A percentile compares a stretch with the other conserved stretches of the same genome.
Conservation (phyloP, 805 yeast species). For the Candida sanyiensis region DNA sequence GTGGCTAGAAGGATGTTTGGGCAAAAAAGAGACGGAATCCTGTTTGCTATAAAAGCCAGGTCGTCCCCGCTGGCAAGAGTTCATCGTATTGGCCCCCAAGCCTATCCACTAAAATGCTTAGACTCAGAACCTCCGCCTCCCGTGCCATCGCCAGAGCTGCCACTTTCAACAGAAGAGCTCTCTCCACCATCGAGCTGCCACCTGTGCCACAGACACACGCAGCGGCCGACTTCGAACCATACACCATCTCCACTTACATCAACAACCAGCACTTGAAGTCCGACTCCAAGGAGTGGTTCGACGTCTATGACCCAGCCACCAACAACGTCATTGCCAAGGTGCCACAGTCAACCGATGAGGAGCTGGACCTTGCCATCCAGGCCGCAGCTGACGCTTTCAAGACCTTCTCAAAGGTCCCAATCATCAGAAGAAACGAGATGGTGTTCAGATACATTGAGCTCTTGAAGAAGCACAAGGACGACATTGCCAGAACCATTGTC, state of each 20-base stretch:
- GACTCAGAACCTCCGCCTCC: slow-evolving; percentile 6
- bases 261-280: slow-evolving; percentile 43
- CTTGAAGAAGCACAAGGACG: slow-evolving; percentile 59
- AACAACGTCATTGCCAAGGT: slow-evolving; percentile 58
- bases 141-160: slow-evolving; percentile 6
- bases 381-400: slow-evolving; percentile 60
- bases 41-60: slow-evolving; percentile 1
- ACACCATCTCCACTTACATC: slow-evolving; percentile 44
- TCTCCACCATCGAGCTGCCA: slow-evolving; percentile 21
- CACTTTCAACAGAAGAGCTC: slow-evolving; percentile 12
- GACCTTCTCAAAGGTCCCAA: slow-evolving; percentile 43
- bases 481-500: slow-evolving; percentile 58
- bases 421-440: slow-evolving; percentile 52
- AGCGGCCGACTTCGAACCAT: slow-evolving; percentile 35
- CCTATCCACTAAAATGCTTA: slow-evolving; percentile 5
- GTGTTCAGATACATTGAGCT: slow-evolving; percentile 64
- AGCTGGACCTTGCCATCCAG: slow-evolving; percentile 58
- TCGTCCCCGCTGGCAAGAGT: not conserved
- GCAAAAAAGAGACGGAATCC: slow-evolving; percentile 1
- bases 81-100: not conserved
- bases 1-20: slow-evolving; percentile 3
- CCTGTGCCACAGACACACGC: slow-evolving; percentile 39
- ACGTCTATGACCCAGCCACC: slow-evolving; percentile 73
- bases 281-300: slow-evolving; percentile 53
- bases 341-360: slow-evolving; percentile 66